phyloP scores from a whole-genome alignment of 352 stramenopile genomes.

The Phytophthora crassamura region DNA sequence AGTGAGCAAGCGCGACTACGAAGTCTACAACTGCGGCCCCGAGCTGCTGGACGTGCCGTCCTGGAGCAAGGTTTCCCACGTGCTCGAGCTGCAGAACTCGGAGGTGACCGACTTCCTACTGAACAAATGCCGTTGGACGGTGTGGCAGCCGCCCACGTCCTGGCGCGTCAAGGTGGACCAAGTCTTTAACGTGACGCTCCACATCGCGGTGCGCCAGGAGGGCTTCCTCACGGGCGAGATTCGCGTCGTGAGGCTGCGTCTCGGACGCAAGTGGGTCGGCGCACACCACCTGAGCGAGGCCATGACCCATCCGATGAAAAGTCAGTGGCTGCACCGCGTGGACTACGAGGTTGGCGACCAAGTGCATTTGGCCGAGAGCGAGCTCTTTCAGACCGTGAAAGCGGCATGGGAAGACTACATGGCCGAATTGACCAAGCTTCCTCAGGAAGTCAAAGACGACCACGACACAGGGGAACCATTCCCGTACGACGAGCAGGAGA shows the following conservation, averaged over 20 bases:
- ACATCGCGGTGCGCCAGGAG: conserved; percentile 47
- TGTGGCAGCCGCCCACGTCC: conserved; percentile 64
- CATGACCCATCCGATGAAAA: conserved; percentile 41
- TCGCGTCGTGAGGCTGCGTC: conserved; percentile 57
- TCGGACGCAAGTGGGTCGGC: conserved; percentile 73
- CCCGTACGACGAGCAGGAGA: conserved; percentile 62
- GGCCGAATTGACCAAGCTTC: conserved; percentile 53
- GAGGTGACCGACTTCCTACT: conserved; percentile 48
- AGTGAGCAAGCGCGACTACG: conserved; percentile 61
- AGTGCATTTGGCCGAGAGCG: conserved; percentile 42
- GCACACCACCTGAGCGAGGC: conserved; percentile 63
- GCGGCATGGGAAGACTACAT: conserved; percentile 64
- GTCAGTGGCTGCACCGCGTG: conserved; percentile 67
- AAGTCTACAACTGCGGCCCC: conserved; percentile 59
- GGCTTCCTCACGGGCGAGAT: conserved; percentile 64
- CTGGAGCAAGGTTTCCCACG: conserved; percentile 38
- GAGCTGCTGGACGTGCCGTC: conserved; percentile 56
- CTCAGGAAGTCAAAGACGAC: conserved; percentile 47
- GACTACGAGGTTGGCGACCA: conserved; percentile 64
- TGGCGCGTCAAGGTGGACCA: conserved; percentile 77
- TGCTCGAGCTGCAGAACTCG: conserved; percentile 45
- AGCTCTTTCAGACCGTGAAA: conserved; percentile 66
- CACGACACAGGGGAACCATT: conserved; percentile 41
- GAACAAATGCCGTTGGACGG: conserved; percentile 50
- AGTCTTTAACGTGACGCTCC: conserved; percentile 63